Base-by-base conservation (phyloP, 768 basidiomycete genomes). In the Pleurotus cornucopiae region DNA sequence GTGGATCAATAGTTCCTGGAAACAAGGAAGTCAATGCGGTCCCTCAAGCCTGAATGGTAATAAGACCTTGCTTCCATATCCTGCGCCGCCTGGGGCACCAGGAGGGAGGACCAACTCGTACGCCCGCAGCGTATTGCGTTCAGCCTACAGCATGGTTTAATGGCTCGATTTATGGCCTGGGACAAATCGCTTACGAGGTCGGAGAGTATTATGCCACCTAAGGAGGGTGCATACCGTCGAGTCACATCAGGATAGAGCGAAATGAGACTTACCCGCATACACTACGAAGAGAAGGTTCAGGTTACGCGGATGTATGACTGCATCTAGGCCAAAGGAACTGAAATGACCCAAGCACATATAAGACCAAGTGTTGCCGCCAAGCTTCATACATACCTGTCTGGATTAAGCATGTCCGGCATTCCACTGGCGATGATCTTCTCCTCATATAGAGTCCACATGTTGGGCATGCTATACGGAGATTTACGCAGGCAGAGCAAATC, bases 41-140 rank as follows among this genome's bases (percentile, higher is more conserved):
- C 14, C 23, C 48, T 45, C 16, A 16, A 44, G 14, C 51, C 9
- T 44, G 38, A 30, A 26, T 21, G 30, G 20, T 13, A 34, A 7
- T 51, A 78, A 67, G 60, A 88, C 88, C 23, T 73, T 71, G 55
- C 75, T 71, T 12, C 73, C 68, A 67, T 88, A 89, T 9, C 85
- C 85, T 20, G 74, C 71, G 3, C 91, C 91, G 52, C 91, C 92
- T 3, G 89, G 88, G 5, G 92, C 89, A 37, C 93, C 92, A 4
- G 92, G 89, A 18, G 86, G 82, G 4, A 93, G 64, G 4, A 82
- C 70, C 47, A 89, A 73, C 66, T 91, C 89, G 64, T 86, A 94
- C 7, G 77, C 81, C 41, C 83, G 78, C 11, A 83, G 59, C 2
- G 78, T 79, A 46, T 72, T 76, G 21, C 75, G 77, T 69, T 82